These are phyloP conservation scores for Trichoderma arundinaceum DNA, from an alignment of 2,329 filamentous ascomycete genomes.

Conservation along the genomic window DNA sequence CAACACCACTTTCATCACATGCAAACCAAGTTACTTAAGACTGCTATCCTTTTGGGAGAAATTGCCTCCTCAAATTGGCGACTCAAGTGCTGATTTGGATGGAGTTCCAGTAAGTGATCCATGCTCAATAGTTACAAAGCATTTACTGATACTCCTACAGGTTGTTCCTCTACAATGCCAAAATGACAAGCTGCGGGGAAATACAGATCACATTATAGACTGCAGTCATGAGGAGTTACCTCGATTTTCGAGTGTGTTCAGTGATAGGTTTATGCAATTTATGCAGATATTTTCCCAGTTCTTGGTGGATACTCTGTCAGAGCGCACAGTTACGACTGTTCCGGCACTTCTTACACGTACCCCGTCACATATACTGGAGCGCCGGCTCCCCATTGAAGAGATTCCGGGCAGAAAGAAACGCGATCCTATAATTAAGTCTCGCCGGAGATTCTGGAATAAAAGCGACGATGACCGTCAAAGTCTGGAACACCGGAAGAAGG, in stretches of 20 bases:
- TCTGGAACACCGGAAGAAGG: conserved; percentile 7
- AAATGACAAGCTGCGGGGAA: conserved; percentile 11
- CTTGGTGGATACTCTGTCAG: conserved; percentile 9
- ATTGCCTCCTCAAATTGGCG: not conserved
- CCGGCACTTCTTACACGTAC: conserved; percentile 7
- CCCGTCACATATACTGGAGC: conserved; percentile 13
- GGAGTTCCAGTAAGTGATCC: conserved; percentile 5
- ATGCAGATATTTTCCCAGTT: conserved; percentile 31
- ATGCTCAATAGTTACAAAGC: not conserved
- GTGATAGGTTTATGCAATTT: conserved; percentile 31
- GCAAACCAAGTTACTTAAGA: conserved; percentile 24
- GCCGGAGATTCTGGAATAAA: conserved; percentile 1
- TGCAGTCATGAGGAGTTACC: conserved; percentile 36
- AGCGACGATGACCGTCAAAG: conserved; percentile 6
- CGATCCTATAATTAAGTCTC: not conserved
- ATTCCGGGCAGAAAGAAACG: conserved; percentile 7
- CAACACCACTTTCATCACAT: conserved; percentile 32
- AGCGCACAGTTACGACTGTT: conserved; percentile 18
- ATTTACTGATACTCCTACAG: conserved; percentile 1
- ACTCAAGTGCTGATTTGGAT: not conserved
- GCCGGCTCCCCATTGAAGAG: not conserved
- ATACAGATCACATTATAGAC: conserved; percentile 30
- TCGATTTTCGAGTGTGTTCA: conserved; percentile 33
- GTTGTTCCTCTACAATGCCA: conserved; percentile 7
- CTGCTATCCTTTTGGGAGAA: conserved; percentile 34